These are phyloP conservation scores for Clathrus columnatus DNA, from an alignment of 768 basidiomycete genomes.

Conservation along the genomic window DNA sequence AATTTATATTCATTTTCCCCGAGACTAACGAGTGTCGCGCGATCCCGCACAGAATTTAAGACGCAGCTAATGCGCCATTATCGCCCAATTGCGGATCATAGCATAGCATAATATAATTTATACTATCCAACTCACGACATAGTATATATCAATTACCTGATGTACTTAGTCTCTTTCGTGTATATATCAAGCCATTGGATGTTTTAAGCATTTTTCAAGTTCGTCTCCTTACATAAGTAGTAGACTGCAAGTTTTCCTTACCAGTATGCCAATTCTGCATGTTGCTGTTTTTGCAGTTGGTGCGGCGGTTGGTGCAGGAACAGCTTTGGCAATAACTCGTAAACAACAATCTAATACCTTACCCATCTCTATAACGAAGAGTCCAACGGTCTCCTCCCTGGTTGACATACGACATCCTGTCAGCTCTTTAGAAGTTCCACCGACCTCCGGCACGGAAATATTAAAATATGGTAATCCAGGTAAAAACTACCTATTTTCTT, in stretches of 20 bases:
- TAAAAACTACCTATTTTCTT: slow-evolving; percentile 25
- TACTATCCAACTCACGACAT: not conserved
- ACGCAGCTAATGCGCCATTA: slow-evolving; percentile 64
- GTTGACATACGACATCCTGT: slow-evolving; percentile 1
- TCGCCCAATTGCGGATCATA: slow-evolving; percentile 32
- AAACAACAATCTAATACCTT: not conserved
- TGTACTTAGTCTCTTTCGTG: not conserved
- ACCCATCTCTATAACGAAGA: slow-evolving; percentile 15
- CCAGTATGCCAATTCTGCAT: slow-evolving; percentile 36
- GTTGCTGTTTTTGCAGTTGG: slow-evolving; percentile 78
- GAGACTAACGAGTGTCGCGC: slow-evolving; percentile 10
- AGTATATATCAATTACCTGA: not conserved
- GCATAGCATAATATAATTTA: not conserved
- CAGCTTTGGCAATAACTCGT: slow-evolving; percentile 20
- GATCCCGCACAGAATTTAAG: slow-evolving; percentile 49
- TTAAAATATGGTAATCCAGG: slow-evolving; percentile 81
- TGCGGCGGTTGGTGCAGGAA: slow-evolving; percentile 70
- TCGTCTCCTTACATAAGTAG: no score
- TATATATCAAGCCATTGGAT: not conserved
- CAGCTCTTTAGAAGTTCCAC: not conserved
- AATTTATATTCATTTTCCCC: slow-evolving; percentile 6
- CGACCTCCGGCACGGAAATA: slow-evolving; percentile 28
- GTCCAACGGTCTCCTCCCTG: not conserved
- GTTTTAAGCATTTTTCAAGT: no score
- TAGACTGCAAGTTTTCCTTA: no score